Evolutionary conservation across 768 basidiomycete species (phyloP), one percentile per base, ranked within the genome.

Genomic region (Basidioascus undulatus): DNA sequence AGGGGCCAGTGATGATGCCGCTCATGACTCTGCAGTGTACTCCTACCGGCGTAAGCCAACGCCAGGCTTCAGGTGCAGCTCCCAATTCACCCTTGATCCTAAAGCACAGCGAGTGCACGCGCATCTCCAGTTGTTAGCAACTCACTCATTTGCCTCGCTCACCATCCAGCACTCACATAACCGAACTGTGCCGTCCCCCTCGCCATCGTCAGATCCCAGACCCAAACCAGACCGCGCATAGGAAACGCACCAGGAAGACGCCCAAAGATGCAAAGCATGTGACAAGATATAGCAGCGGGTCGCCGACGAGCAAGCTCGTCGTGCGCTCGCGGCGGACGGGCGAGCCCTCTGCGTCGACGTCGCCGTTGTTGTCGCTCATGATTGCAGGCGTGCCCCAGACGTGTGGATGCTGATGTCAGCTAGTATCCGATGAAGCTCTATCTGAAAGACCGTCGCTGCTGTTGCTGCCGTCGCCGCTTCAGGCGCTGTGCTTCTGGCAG

Each of bases 1-100:
- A 68, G 18, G 76, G 76, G 0, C 76, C 76, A 21, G 60, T 92
- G 57, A 94, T 87, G 48, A 92, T 73, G 23, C 84, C 84, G 47
- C 74, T 76, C 75, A 82, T 82, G 55, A 82, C 79, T 45, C 80
- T 81, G 53, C 18, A 35, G 32, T 30, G 11, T n/a, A n/a, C n/a
- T n/a, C n/a, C n/a, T n/a, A n/a, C n/a, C n/a, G n/a, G n/a, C n/a
- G 28, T 30, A 15, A 30, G 28, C 9, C 9, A 30, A 30, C 10
- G 28, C 9, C 9, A 30, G 28, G 28, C 28, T 9, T 30, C 28
- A 30, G 15, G 28, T 30, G 10, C 28, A 30, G 28, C 28, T 30
- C 15, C 28, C 9, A 15, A 30, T 9, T 30, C 28, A 9, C 10
- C 9, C 28, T 15, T 9, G 28, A 18, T 30, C 28, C 28, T 9